Evolutionary conservation across 495 filamentous ascomycete genomes (phyloP), one percentile per base, ranked within the genome.

Genomic region (Apodospora peruviana): DNA sequence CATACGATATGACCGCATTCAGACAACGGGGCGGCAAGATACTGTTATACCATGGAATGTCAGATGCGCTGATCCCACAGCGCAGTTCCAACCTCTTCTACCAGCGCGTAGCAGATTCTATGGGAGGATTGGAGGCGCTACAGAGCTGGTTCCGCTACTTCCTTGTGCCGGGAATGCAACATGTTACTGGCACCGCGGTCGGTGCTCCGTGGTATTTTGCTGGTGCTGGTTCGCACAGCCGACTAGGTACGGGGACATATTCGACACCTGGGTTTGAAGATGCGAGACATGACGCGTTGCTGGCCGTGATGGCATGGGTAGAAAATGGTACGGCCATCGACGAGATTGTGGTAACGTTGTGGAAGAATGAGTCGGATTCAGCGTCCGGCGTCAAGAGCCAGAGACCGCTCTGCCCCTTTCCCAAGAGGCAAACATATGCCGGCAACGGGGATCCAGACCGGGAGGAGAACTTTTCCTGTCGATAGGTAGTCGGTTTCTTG

Each of bases 281-380:
- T 47, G 49, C 47, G 7, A 48, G 60, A 16, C 74, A 79, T 47
- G 74, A 79, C 49, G 60, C 64, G 8, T 36, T 79, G 38, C 39
- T 75, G 23, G 75, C 74, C 10, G 48, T 80, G 45, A 68, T 80
- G 60, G 62, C 63, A 5, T 81, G 78, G 78, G 72, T 75, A 16
- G 78, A 81, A 57, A 64, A 66, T 16, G 70, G 60, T 14, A 56
- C 34, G 32, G 61, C 55, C 2, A 66, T 72, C 0, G 58, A 69
- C 20, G 50, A 65, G 24, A 53, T 74, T 37, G 60, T 71, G 24
- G 68, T 66, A 8, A 72, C 71, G 2, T 67, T 66, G 43, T 74
- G 66, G 52, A 61, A 57, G 27, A 58, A 57, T 22, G 55, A 64
- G 38, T 59, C 58, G 16, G 56, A 67, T 34, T 35, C 50, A 7